Evolutionary conservation across 2,329 filamentous ascomycete genomes (phyloP), one percentile per base, ranked within the genome.

Genomic region (Diaporthe destruens): DNA sequence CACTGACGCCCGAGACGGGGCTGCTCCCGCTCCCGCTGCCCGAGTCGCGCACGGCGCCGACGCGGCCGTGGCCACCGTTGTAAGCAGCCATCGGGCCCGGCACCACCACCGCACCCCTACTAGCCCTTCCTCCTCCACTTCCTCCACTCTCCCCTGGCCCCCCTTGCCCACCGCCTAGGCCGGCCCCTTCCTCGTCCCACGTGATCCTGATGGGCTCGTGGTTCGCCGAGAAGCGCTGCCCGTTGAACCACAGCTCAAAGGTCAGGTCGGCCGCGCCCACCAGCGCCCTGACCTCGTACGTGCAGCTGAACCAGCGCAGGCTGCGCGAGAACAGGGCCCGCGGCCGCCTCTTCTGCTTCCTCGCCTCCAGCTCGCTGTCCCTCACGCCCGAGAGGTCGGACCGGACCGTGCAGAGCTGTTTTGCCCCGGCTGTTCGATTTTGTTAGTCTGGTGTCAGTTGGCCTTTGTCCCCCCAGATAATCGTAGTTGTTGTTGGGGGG

Each of bases 261-360:
- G 79, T 77, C 47, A 91, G 79, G 71, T 91, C 89, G 0, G 89
- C 85, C 0, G 87, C 84, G 0, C 87, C 88, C 4, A 88, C 85
- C 47, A 89, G 82, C 5, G 89, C 87, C 71, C 88, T 84, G 0
- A 91, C 84, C 65, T 88, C 86, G 67, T 85, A 86, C 8, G 78
- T 79, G 57, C 82, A 84, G 5, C 83, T 74, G 55, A 82, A 85
- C 69, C 80, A 85, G 51, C 78, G 81, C 66, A 80, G 78, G 11
- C 82, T 80, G 20, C 77, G 78, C 9, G 76, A 76, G 67, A 83
- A 81, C 23, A 81, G 80, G 0, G 76, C 78, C 2, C 79, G 76
- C 4, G 80, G 74, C 12, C 23, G n/a, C 44, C 18, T 39, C 57
- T 83, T 83, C 56, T 83, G 76, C 72, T 82, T 84, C 47, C 79